Base-by-base conservation (phyloP, 2,329 filamentous ascomycete genomes). In the Aspergillus quadricinctus region DNA sequence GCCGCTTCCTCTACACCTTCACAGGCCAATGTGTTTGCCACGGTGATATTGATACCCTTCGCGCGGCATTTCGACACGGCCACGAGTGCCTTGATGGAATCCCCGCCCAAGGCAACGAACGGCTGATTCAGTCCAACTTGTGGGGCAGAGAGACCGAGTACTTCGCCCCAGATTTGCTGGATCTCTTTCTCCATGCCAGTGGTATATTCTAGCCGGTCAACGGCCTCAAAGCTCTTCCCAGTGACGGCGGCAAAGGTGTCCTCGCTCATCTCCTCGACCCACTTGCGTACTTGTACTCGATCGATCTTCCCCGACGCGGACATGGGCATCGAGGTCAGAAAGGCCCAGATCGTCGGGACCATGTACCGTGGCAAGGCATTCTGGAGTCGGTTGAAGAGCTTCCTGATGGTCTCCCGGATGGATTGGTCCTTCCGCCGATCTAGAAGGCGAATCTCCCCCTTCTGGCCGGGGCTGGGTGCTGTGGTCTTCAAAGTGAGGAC, bases 141-240 rank as follows among this genome's bases (percentile, higher is more conserved):
- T n/a, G n/a, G n/a, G n/a, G n/a, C n/a, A 75, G 9, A 83, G 74
- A 66, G 82, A 85, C 0, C 83, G 82, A 57, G 49, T 43, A 65
- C 61, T 50, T 55, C 54, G 3, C 50, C 57, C 55, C 57, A 59
- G 23, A 58, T 53, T 5, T 55, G 21, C 28, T 48, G 54, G 11
- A 61, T 21, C 3, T 46, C 50, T 27, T 43, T 19, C 37, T 61
- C 59, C 4, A 49, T 31, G 5, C 49, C 11, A 4, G 52, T 57
- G 10, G 48, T 46, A 2, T 55, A 46, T 14, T 50, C 50, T 6
- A 55, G 52, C 25, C 52, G 48, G 3, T 48, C 45, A 23, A n/a
- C 27, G 27, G 56, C 49, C n/a, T 25, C 27, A 10, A 52, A 49
- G 19, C 43, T 35, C n/a, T 25, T 21, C 4, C 31, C 11, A 7